phyloP scores from a whole-genome alignment of 2,329 filamentous ascomycete genomes.

The Rutstroemia sp. region DNA sequence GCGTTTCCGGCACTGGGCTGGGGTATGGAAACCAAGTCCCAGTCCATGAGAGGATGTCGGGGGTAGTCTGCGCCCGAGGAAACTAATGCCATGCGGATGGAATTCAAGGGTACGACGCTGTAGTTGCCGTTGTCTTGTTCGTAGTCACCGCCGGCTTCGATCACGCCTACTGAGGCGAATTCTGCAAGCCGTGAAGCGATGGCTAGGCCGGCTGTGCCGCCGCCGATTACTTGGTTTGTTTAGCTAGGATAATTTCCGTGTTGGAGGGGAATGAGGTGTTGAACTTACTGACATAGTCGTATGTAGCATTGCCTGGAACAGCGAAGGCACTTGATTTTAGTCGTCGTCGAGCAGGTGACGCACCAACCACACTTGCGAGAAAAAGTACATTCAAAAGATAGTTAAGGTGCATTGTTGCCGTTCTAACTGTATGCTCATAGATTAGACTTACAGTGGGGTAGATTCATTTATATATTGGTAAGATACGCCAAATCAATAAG shows the following conservation, averaged over 20 bases:
- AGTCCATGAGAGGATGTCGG: constrained; percentile 10
- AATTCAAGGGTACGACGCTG: neutral
- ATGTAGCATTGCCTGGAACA: constrained; percentile 20
- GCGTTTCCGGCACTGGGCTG: constrained; percentile 12
- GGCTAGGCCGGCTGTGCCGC: constrained; percentile 13
- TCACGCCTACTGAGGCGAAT: constrained; percentile 10
- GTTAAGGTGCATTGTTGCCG: neutral
- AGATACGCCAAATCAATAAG: too few species aligned
- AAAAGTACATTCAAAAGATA: neutral
- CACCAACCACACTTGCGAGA: neutral
- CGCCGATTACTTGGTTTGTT: constrained; percentile 7
- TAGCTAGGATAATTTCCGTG: neutral
- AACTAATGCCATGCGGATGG: neutral
- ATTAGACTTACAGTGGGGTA: neutral
- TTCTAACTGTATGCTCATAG: too few species aligned
- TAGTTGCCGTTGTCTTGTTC: constrained; percentile 5
- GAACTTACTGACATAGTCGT: constrained; percentile 32
- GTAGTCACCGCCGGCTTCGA: constrained; percentile 16
- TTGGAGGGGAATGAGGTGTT: too few species aligned
- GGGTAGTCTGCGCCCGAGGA: neutral
- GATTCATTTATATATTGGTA: too few species aligned
- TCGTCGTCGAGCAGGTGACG: neutral
- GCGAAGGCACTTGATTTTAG: constrained; percentile 14
- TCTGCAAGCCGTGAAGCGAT: constrained; percentile 13
- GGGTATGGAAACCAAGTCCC: constrained; percentile 11